Conservation (phyloP, 345 rosid species). For the Clausena lansium region DNA sequence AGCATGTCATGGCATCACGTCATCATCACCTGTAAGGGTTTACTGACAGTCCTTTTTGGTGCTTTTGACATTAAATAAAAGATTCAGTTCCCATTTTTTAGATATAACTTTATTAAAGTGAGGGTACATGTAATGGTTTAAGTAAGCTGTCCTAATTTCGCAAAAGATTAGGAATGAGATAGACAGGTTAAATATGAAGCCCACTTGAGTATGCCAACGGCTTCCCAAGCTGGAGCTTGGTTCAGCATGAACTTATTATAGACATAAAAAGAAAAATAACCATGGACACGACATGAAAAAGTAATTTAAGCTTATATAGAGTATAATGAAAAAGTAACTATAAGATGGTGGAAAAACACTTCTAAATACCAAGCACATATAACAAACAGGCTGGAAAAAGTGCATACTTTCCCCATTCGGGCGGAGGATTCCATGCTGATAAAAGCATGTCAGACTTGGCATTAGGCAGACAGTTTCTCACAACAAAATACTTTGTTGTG, state of each 20-base stretch:
- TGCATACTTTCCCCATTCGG: constrained; percentile 96
- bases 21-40: not conserved
- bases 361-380: constrained; percentile 3
- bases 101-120: not conserved
- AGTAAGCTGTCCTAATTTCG: not conserved
- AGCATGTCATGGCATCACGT: not conserved
- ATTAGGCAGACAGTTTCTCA: constrained; percentile 76
- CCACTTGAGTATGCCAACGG: not conserved
- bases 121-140: not conserved
- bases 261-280: not conserved
- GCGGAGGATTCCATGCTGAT: constrained; percentile 97
- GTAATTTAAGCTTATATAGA: not conserved
- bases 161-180: not conserved
- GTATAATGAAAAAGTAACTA: not conserved
- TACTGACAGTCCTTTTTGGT: not conserved
- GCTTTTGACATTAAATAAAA: not conserved
- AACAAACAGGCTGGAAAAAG: constrained; percentile 16
- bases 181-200: not conserved
- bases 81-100: not conserved
- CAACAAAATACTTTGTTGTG: constrained; percentile 80
- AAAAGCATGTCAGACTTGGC: constrained; percentile 89
- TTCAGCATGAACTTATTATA: not conserved
- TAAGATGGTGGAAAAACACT: not conserved
- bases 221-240: not conserved
- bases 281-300: not conserved